Percentiles rank a stretch among this genome's conserved stretches.
phyloP scores from a whole-genome alignment of 176 grass and related monocot genomes.

The Oryza australiensis region DNA sequence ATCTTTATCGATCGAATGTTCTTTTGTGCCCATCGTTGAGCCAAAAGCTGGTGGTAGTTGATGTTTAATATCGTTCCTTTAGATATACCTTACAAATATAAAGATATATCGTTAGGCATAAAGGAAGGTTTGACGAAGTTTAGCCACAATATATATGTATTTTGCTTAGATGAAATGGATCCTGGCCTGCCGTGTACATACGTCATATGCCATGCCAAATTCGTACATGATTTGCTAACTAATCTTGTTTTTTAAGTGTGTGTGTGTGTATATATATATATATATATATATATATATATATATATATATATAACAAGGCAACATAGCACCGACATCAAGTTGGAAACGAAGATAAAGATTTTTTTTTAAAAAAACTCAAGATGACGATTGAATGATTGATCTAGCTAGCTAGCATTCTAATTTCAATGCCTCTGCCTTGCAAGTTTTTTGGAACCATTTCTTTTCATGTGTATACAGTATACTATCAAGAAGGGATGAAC shows the following conservation, averaged over 20 bases:
- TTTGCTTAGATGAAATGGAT: background rate
- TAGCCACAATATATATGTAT: background rate
- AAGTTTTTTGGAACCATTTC: too few relatives aligned
- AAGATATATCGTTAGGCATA: constrained; percentile 3
- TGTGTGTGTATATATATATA: too few relatives aligned
- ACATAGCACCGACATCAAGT: background rate
- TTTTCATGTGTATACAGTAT: background rate
- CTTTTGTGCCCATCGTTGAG: background rate
- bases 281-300: too few relatives aligned
- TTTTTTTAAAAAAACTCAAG: too few relatives aligned
- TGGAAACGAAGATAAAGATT: background rate
- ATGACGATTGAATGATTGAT: too few relatives aligned
- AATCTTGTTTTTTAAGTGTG: background rate
- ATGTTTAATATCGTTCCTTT: background rate
- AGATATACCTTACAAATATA: background rate
- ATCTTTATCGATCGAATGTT: background rate
- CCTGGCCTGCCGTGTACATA: background rate
- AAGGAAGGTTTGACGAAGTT: background rate
- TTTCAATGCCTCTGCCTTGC: too few relatives aligned
- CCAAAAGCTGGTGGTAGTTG: background rate
- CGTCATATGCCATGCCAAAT: background rate
- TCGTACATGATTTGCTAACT: background rate
- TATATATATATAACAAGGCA: background rate
- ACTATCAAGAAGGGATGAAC: too few relatives aligned
- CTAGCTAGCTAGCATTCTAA: too few relatives aligned